A percentile compares a stretch with the other conserved stretches of the same genome.
Evolutionary conservation across 257 asterid species (phyloP).

Genomic region (Petunia axillaris): DNA sequence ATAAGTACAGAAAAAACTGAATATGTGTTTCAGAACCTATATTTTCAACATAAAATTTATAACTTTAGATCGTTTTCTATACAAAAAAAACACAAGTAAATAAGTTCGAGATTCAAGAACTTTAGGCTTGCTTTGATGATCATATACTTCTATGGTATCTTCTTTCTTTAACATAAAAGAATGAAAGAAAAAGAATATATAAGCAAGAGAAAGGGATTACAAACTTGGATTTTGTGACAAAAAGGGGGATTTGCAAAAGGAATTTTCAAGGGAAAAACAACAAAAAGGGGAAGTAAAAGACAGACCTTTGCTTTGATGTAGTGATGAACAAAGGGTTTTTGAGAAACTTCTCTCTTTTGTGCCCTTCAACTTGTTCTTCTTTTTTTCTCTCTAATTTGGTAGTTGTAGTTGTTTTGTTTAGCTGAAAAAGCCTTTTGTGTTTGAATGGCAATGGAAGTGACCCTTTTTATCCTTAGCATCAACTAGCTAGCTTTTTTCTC

Average conservation of each 20-base stretch:
- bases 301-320: conserved; percentile 31
- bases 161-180: conserved; percentile 42
- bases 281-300: conserved; percentile 35
- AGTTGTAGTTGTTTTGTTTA: conserved; percentile 8
- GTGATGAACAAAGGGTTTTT: conserved; percentile 14
- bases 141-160: conserved; percentile 9
- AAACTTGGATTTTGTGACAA: conserved; percentile 43
- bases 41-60: no score
- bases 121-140: conserved; percentile 46
- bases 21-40: no score
- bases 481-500: conserved; percentile 34
- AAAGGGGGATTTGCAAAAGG: conserved; percentile 36
- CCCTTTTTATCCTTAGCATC: conserved; percentile 51
- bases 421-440: conserved; percentile 23
- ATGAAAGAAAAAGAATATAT: conserved; percentile 51
- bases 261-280: conserved; percentile 31
- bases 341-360: conserved; percentile 11
- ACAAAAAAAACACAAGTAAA: neutral
- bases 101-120: conserved; percentile 32
- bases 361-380: conserved; percentile 1
- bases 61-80: neutral
- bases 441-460: conserved; percentile 26
- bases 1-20: no score
- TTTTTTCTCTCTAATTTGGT: conserved; percentile 13
- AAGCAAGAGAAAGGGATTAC: conserved; percentile 34